Base-by-base conservation (phyloP, 192 early-diverging fungal species). In the Rhizoclosmatium sp. region DNA sequence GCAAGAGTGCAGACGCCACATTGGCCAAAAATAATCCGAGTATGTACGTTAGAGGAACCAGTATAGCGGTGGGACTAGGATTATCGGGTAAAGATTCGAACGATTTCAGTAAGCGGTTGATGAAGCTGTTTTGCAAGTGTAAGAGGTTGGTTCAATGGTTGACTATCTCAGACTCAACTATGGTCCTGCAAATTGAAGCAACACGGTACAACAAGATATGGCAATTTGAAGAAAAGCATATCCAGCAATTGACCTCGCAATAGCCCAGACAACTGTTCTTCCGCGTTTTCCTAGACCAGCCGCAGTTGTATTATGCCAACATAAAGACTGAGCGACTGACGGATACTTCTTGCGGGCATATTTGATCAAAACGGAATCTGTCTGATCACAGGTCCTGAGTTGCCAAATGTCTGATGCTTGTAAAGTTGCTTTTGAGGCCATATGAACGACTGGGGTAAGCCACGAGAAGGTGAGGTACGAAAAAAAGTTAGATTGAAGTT, bases 401-500 rank as follows among this genome's bases (percentile, higher is more conserved):
- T 83, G 75, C 65, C 87, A 88, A 54, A 95, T 66, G 49, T 95
- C 91, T 42, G 76, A 47, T 9, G 85, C 82, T 23, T 87, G 83
- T 7, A 95, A 84, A 40, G 84, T 83, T 42, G 84, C 78, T 59
- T 47, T 82, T 42, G 81, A 82, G 45, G 87, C 92, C 16, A 85
- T 78, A 10, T 84, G 73, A 59, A 95, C 82, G 16, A 96, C 47
- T 10, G 87, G 76, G 79, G 88, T 90, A 1, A 89, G 69, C 87
- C 91, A 92, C 14, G 82, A 80, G 70, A 93, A 94, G 21, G 82
- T 81, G 16, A 86, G 59, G 47, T 79, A 69, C 9, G 79, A 76
- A 66, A 83, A 81, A 12, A 84, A 65, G 40, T 76, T 65, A n/a
- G 75, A 65, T n/a, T 76, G 75, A n/a, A 51, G 19, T 67, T 76